A percentile compares a stretch with the other conserved stretches of the same genome.
Conservation (phyloP, 2,329 filamentous ascomycete species). For the Graphilbum fragrans region DNA sequence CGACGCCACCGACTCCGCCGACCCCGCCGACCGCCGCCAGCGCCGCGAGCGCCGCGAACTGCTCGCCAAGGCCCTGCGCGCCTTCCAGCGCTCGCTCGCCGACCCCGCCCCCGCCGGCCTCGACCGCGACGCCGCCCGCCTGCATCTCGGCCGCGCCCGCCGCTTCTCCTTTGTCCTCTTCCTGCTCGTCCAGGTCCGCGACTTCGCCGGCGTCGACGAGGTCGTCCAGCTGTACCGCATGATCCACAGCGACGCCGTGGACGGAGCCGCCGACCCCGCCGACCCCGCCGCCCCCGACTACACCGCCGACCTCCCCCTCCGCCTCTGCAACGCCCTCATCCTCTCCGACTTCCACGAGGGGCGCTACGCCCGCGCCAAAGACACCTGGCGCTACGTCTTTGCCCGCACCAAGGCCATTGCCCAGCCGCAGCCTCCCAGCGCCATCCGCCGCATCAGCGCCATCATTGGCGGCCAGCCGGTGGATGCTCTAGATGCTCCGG, state of each 20-base stretch:
- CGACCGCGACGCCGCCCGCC: conserved; percentile 12
- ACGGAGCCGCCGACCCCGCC: conserved; percentile 11
- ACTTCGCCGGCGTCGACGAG: conserved; percentile 24
- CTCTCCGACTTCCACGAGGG: conserved; percentile 44
- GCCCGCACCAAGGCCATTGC: conserved; percentile 33
- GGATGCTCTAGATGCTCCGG: neutral
- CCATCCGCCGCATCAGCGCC: conserved; percentile 2
- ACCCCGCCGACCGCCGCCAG: neutral
- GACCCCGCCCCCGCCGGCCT: too few species aligned
- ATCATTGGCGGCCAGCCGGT: conserved; percentile 1
- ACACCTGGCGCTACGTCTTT: conserved; percentile 54
- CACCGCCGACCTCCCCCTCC: conserved; percentile 31
- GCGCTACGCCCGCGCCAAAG: conserved; percentile 47
- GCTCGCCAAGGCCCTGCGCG: conserved; percentile 20
- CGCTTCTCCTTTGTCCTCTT: conserved; percentile 29
- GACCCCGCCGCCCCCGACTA: conserved; percentile 14
- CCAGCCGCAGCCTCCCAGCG: conserved; percentile 14
- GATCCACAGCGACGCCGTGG: too few species aligned
- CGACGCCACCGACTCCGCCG: neutral
- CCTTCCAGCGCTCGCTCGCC: conserved; percentile 29
- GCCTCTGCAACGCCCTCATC: conserved; percentile 56
- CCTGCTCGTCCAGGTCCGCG: conserved; percentile 26
- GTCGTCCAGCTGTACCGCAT: conserved; percentile 34
- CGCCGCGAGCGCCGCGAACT: conserved; percentile 15
- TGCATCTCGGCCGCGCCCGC: conserved; percentile 12